phyloP scores from a whole-genome alignment of 257 asterid genomes.

The Fraxinus pennsylvanica region DNA sequence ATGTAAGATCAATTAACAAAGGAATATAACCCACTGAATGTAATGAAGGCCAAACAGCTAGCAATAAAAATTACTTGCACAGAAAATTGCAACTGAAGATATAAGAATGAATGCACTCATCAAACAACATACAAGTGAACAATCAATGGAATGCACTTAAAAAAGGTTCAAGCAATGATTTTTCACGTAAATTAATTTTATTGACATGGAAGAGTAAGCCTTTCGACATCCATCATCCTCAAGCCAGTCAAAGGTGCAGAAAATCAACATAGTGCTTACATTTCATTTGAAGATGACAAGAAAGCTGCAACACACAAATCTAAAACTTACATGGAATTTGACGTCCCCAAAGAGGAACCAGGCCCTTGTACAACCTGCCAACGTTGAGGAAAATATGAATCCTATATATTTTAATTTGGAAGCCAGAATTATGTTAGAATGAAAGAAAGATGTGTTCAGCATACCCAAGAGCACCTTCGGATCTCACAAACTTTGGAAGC shows the following conservation, averaged over 20 bases:
- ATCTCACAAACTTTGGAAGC: constrained; percentile 55
- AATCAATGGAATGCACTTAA: not conserved
- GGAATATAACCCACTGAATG: not conserved
- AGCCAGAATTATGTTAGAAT: not conserved
- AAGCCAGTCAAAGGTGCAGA: not conserved
- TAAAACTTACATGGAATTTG: constrained; percentile 81
- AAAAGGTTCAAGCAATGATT: not conserved
- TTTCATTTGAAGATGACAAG: not conserved
- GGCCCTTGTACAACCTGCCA: constrained; percentile 81
- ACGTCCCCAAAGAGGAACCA: constrained; percentile 98
- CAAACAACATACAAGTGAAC: not conserved
- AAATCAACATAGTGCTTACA: not conserved
- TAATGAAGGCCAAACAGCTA: not conserved
- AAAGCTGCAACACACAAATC: constrained; percentile 1
- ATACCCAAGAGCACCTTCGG: constrained; percentile 68
- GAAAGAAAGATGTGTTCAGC: constrained; percentile 7
- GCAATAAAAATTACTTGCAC: not conserved
- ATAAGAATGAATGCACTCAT: too few species aligned
- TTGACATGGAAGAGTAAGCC: not conserved
- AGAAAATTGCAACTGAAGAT: too few species aligned
- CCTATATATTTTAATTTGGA: constrained; percentile 6
- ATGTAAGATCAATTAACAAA: not conserved
- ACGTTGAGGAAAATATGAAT: constrained; percentile 1
- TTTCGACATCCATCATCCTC: not conserved
- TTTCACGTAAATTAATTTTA: not conserved